Conservation (phyloP, 2,329 filamentous ascomycete genomes). For the Fusarium humuli region DNA sequence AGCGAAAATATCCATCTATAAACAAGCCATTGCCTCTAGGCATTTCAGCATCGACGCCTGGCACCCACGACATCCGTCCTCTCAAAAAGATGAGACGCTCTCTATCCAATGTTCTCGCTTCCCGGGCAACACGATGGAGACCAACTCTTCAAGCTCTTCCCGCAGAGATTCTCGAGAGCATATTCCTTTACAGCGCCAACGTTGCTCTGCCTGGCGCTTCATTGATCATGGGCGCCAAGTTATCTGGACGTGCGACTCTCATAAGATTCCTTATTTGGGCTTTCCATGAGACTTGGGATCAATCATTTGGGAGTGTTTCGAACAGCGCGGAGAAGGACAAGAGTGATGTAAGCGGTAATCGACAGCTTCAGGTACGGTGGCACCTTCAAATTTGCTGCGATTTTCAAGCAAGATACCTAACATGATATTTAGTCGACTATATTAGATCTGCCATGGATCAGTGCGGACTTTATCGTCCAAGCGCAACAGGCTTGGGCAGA, state of each 20-base stretch:
- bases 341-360: constrained; percentile 50
- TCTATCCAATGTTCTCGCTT: constrained; percentile 48
- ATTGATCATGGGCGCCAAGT: constrained; percentile 57
- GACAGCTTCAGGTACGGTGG: constrained; percentile 57
- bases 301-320: constrained; percentile 51
- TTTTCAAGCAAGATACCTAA: constrained; percentile 17
- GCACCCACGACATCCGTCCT: constrained; percentile 4
- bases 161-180: constrained; percentile 64
- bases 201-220: constrained; percentile 60
- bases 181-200: constrained; percentile 64
- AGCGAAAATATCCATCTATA: constrained; percentile 57
- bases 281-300: constrained; percentile 55
- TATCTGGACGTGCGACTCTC: constrained; percentile 57
- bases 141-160: constrained; percentile 56
- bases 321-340: constrained; percentile 2
- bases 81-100: constrained; percentile 47
- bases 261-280: constrained; percentile 53
- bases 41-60: not conserved
- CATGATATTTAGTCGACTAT: constrained; percentile 54
- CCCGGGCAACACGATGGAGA: constrained; percentile 43
- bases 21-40: constrained; percentile 20
- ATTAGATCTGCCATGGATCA: constrained; percentile 58
- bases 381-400: not conserved
- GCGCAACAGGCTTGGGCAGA: constrained; percentile 62
- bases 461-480: constrained; percentile 59